Base-by-base conservation (phyloP, 2,329 filamentous ascomycete genomes). In the Monilinia fructicola region DNA sequence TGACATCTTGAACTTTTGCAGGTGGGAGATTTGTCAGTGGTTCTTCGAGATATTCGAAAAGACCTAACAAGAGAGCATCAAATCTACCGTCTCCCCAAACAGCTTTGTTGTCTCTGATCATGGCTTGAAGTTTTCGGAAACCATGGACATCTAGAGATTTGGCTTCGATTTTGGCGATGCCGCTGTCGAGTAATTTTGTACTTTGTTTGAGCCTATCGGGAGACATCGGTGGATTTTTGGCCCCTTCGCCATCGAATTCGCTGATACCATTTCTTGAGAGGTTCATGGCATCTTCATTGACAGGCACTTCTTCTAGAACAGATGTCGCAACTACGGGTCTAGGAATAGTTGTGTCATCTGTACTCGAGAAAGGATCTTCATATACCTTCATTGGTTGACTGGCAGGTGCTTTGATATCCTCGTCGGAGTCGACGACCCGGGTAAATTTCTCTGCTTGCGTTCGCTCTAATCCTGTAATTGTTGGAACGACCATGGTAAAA, bases 81-180 rank as follows among this genome's bases (percentile, higher is more conserved):
- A 92, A 92, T 70, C 86, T 89, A 16, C 89, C 86, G 68, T 89
- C 85, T 1, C 83, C 82, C 74, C 90, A 87, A 26, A 86, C 81
- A 18, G 87, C 83, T 72, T 84, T 84, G 74, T 83, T 85, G 67
- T 90, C 88, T 70, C 89, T 87, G 68, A 92, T 83, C 70, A 93
- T 83, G 50, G 88, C 88, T 76, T 93, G 90, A 59, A 93, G 81
- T 73, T 91, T 90, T 64, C 90, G 86, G 81, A 93, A 92, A 66
- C 90, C 90, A 74, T 93, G 90, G 4, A 91, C 90, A 74, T 93
- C 91, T n/a, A 94, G 84, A 0, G 86, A 86, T 72, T 87, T 86
- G 40, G 85, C 83, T 71, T 87, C 87, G 71, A 93, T 88, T 70
- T 90, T 90, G 62, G 87, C 81, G 71, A 93, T 90, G 60, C 89